A percentile compares a stretch with the other conserved stretches of the same genome.
Conservation (phyloP, 2,329 filamentous ascomycete species). For the Diaporthe sp. region DNA sequence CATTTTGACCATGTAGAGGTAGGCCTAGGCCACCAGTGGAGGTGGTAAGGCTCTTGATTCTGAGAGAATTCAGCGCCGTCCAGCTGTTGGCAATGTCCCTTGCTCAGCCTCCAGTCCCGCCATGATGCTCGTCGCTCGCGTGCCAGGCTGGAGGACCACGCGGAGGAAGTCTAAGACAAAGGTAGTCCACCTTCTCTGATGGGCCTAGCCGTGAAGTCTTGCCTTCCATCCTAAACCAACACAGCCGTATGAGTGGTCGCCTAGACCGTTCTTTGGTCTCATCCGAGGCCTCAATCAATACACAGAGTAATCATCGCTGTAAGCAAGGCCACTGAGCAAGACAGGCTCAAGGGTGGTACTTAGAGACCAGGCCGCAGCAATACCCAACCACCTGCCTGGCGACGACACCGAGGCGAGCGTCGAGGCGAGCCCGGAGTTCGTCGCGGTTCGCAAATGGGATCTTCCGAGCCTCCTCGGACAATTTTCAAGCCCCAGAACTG, state of each 20-base stretch:
- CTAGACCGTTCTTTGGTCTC: neutral
- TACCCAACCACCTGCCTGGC: neutral
- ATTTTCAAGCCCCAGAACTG: conserved; percentile 5
- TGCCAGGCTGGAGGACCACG: neutral
- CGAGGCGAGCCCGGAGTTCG: neutral
- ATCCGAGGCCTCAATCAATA: neutral
- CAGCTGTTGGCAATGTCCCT: neutral
- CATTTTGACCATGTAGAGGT: neutral
- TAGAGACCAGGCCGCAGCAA: conserved; percentile 2
- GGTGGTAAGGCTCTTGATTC: neutral
- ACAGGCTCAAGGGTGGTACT: conserved; percentile 16
- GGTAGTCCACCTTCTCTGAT: neutral
- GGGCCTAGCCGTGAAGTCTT: neutral
- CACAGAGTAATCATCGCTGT: neutral
- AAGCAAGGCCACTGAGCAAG: neutral
- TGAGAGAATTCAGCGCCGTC: neutral
- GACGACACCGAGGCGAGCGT: neutral
- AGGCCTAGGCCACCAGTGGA: neutral
- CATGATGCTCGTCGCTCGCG: neutral
- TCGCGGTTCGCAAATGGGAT: neutral
- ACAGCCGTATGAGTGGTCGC: neutral
- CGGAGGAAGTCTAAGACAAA: conserved; percentile 3
- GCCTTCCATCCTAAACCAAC: too few species aligned
- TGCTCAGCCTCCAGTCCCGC: neutral
- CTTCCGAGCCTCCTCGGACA: conserved; percentile 19